Base-by-base conservation (phyloP, 306 rosid genomes). In the Spatholobus suberectus region DNA sequence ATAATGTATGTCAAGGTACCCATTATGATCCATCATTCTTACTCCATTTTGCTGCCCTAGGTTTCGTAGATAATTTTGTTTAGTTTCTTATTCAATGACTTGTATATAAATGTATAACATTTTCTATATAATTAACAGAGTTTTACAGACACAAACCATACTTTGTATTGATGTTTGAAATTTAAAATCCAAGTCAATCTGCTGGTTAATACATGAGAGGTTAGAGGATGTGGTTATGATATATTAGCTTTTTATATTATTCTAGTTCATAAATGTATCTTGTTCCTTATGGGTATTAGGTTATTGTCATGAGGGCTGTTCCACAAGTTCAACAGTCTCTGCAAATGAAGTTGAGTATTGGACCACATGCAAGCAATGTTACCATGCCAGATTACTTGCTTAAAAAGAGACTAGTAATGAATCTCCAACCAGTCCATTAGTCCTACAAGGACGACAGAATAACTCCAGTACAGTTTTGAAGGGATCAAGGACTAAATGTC, bases 1-100 rank as follows among this genome's bases (percentile, higher is more conserved):
- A 98, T 82, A 75, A 83, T 82, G 79, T 87, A 52, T 96, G 99
- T 83, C 93, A 91, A 94, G 99, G 99, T 96, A 92, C 46, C 63
- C 65, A 43, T 79, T 11, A 5, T 37, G 34, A 84, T 58, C 67
- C 70, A 17, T 82, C 26, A 34, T 86, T 75, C 43, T 73, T 61
- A 54, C 43, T 71, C 26, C n/a, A n/a, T 80, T 65, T 52, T 83
- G 35, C 70, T 73, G 52, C 70, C 37, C 37, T 8, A 44, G 26
- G 38, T 61, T 37, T 10, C 43, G 66, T 79, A 34, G 68, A 62
- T 63, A 61, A 57, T 44, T 41, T 66, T 23, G 47, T 62, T 38
- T 21, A 84, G 32, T 73, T 40, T 83, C 69, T 70, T 55, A 68
- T 49, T 20, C n/a, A 54, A 76, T 26, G 66, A 70, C 44, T 47